phyloP scores from a whole-genome alignment of 2,329 filamentous ascomycete genomes.

The Pseudogymnoascus sp. region DNA sequence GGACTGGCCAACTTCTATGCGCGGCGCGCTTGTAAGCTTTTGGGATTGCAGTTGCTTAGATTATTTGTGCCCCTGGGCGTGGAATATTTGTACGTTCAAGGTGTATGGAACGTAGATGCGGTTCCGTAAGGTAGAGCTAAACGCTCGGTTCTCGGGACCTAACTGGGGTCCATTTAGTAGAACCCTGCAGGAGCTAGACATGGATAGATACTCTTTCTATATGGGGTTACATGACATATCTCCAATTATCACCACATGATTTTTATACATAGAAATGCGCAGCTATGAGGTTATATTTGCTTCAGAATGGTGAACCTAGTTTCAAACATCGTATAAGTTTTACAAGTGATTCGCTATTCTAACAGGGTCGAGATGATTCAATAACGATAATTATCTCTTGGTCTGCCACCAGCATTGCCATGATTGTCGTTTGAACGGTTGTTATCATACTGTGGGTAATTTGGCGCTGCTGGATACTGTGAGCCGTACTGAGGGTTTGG shows the following conservation, averaged over 20 bases:
- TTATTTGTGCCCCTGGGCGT: background rate
- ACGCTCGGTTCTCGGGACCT: constrained; percentile 4
- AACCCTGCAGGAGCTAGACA: constrained; percentile 2
- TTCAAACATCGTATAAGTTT: background rate
- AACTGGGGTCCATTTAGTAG: background rate
- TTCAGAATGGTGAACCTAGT: background rate
- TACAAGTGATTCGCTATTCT: constrained; percentile 4
- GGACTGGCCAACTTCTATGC: background rate
- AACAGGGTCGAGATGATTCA: background rate
- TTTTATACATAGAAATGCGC: background rate
- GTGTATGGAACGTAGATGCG: background rate
- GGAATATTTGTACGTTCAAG: constrained; percentile 7
- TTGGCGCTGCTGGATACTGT: constrained; percentile 16
- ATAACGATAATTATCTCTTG: constrained; percentile 1
- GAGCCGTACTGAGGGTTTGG: background rate
- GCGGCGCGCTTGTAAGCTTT: background rate
- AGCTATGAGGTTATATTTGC: background rate
- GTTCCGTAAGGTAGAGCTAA: background rate
- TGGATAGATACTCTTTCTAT: background rate
- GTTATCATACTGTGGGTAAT: constrained; percentile 14
- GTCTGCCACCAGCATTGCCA: background rate
- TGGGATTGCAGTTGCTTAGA: background rate
- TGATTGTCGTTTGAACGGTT: background rate
- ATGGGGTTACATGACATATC: background rate
- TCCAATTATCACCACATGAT: background rate